These are phyloP conservation scores for Malus hybrid DNA, from an alignment of 331 rosid genomes.

Conservation along the genomic window DNA sequence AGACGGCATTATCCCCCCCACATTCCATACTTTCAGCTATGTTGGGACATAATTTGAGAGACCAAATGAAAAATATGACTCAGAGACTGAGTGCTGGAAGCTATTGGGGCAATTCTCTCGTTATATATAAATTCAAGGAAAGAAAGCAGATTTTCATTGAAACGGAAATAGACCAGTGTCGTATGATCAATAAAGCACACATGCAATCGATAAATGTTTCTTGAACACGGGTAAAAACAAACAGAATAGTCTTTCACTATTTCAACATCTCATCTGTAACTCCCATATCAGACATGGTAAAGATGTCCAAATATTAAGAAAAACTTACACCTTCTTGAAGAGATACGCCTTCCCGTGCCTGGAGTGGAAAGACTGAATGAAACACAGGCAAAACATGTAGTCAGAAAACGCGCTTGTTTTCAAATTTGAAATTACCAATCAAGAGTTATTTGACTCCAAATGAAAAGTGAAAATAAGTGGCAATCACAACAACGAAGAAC, in stretches of 20 bases:
- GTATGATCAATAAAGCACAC: background rate
- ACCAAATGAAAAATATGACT: background rate
- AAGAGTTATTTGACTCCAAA: slow-evolving; percentile 12
- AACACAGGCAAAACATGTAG: slow-evolving; percentile 22
- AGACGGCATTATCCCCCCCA: background rate
- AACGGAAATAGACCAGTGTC: background rate
- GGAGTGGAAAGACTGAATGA: slow-evolving; percentile 57
- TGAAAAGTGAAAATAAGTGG: background rate
- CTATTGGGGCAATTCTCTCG: background rate
- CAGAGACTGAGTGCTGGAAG: background rate
- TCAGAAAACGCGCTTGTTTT: slow-evolving; percentile 17
- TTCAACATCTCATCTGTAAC: slow-evolving; percentile 4
- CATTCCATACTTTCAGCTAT: background rate
- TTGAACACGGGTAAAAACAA: background rate
- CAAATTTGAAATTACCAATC: slow-evolving; percentile 3
- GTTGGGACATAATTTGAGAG: background rate
- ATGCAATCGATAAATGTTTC: background rate
- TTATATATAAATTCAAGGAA: background rate
- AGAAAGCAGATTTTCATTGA: background rate
- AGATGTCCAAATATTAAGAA: slow-evolving; percentile 24
- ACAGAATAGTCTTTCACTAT: background rate
- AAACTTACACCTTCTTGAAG: slow-evolving; percentile 79
- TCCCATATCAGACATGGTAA: slow-evolving; percentile 1
- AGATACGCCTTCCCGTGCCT: slow-evolving; percentile 84
- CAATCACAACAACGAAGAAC: background rate